Conservation (phyloP, 768 basidiomycete species). For the Suillus fuscotomentosus region DNA sequence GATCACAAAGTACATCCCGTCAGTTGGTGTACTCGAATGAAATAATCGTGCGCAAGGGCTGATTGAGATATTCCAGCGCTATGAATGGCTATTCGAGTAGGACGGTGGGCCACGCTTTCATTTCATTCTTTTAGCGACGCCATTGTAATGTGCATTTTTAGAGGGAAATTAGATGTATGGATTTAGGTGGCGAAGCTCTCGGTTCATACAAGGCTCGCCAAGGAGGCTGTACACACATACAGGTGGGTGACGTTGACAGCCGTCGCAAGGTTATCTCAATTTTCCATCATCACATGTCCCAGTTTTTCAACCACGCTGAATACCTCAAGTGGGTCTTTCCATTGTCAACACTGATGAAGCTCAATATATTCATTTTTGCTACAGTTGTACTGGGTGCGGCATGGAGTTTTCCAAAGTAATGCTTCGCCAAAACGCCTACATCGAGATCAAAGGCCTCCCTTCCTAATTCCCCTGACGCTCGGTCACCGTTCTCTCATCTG, state of each 20-base stretch:
- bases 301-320: slow-evolving; percentile 41
- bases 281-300: background rate
- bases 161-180: slow-evolving; percentile 45
- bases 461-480: slow-evolving; percentile 18
- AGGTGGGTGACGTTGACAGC: slow-evolving; percentile 24
- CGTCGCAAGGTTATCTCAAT: slow-evolving; percentile 7
- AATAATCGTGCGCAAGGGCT: slow-evolving; percentile 9
- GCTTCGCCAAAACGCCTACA: slow-evolving; percentile 40
- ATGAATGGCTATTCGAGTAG: slow-evolving; percentile 31
- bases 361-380: background rate
- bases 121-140: background rate
- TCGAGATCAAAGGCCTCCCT: slow-evolving; percentile 39
- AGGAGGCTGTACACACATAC: slow-evolving; percentile 41
- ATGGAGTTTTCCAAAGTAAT: slow-evolving; percentile 40
- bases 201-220: slow-evolving; percentile 40
- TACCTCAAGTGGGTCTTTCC: slow-evolving; percentile 34
- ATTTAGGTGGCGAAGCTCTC: slow-evolving; percentile 38
- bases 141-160: slow-evolving; percentile 17
- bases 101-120: slow-evolving; percentile 24
- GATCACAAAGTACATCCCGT: slow-evolving; percentile 42
- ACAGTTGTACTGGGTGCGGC: slow-evolving; percentile 39
- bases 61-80: slow-evolving; percentile 25
- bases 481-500: background rate
- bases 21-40: slow-evolving; percentile 23
- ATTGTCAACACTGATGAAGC: background rate